Conservation (phyloP, 768 basidiomycete species). For the Podaxis carcinomalis region DNA sequence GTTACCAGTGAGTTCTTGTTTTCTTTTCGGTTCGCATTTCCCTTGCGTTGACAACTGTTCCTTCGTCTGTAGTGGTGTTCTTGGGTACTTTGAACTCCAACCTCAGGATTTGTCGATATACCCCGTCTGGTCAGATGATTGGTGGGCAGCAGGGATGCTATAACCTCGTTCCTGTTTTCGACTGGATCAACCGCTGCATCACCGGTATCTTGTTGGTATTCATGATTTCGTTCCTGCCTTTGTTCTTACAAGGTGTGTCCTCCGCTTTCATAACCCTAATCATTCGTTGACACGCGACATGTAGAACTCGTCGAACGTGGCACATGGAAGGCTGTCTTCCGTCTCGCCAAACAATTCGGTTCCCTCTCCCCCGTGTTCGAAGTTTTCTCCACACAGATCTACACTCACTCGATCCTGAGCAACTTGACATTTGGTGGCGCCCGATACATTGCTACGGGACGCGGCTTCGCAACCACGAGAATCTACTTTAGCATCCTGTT, state of each 20-base stretch:
- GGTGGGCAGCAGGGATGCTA: conserved; percentile 87
- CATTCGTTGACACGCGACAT: conserved; percentile 13
- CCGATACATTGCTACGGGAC: conserved; percentile 96
- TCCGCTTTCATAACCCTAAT: not conserved
- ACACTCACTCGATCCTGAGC: conserved; percentile 94
- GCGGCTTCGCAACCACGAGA: conserved; percentile 96
- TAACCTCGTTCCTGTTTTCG: conserved; percentile 88
- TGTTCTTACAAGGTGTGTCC: conserved; percentile 86
- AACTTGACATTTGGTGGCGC: conserved; percentile 98
- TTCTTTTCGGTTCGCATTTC: not conserved
- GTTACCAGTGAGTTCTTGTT: conserved; percentile 61
- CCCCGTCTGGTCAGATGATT: conserved; percentile 62
- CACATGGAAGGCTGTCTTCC: conserved; percentile 85
- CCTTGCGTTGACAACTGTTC: conserved; percentile 13
- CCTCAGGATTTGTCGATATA: conserved; percentile 78
- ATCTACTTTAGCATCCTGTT: conserved; percentile 94
- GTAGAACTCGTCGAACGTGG: conserved; percentile 94
- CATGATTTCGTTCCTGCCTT: conserved; percentile 91
- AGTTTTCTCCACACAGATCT: conserved; percentile 97
- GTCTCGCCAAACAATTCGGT: conserved; percentile 89
- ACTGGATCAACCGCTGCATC: conserved; percentile 95
- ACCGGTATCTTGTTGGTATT: conserved; percentile 98
- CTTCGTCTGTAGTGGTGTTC: conserved; percentile 70
- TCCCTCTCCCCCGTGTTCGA: conserved; percentile 96
- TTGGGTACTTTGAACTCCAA: conserved; percentile 87